Percentiles rank a stretch among this genome's conserved stretches.
Conservation (phyloP, 2,329 filamentous ascomycete genomes). For the Ambrosiella cleistominuta region DNA sequence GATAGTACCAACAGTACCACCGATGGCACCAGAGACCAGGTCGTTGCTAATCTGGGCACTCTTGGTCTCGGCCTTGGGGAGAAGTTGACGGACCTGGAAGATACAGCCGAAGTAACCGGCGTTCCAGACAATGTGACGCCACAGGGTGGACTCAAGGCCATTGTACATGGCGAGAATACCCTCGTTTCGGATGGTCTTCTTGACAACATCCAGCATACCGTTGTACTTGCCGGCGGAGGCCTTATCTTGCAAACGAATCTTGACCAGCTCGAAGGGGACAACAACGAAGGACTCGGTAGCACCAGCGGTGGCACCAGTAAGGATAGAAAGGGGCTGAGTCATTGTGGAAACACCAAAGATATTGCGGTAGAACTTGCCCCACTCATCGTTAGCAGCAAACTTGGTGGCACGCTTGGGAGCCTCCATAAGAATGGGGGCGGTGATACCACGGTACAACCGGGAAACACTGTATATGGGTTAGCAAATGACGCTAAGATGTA, state of each 20-base stretch:
- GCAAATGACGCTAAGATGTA: neutral
- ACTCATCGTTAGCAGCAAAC: conserved; percentile 97
- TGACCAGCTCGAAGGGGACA: conserved; percentile 94
- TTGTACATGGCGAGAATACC: conserved; percentile 85
- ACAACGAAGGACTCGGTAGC: conserved; percentile 94
- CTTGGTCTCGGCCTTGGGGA: conserved; percentile 72
- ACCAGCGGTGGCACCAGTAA: conserved; percentile 87
- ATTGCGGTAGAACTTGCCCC: conserved; percentile 86
- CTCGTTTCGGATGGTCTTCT: conserved; percentile 69
- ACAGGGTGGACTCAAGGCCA: conserved; percentile 88
- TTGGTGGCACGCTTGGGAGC: conserved; percentile 88
- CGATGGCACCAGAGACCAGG: conserved; percentile 66
- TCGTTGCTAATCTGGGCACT: conserved; percentile 70
- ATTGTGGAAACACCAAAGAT: conserved; percentile 71
- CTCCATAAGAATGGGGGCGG: conserved; percentile 93
- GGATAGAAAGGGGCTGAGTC: conserved; percentile 77
- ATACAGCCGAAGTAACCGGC: conserved; percentile 96
- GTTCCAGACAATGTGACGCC: conserved; percentile 85
- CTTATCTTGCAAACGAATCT: conserved; percentile 94
- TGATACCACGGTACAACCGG: conserved; percentile 87
- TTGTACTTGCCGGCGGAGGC: conserved; percentile 78
- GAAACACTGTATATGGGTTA: conserved; percentile 41
- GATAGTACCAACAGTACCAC: conserved; percentile 76
- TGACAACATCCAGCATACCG: conserved; percentile 62
- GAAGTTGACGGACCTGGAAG: conserved; percentile 76